Evolutionary conservation across 208 protist genomes (phyloP), one percentile per base, ranked within the genome.

Genomic region (Leishmania lainsoni): DNA sequence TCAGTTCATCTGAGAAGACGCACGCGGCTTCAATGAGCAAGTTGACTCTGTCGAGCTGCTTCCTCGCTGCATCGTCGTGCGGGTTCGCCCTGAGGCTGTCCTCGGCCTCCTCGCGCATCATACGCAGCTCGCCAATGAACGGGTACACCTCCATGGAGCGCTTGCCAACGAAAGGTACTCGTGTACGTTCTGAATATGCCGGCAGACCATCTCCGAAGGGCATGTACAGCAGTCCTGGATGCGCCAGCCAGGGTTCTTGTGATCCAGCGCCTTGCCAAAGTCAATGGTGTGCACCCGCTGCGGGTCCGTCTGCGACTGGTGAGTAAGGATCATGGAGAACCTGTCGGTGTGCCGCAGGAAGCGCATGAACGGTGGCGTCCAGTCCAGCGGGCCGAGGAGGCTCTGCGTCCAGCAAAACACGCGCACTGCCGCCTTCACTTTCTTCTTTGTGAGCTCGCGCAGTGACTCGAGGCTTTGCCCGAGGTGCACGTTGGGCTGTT

Each of bases 171-270:
- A 97, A 96, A 97, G 81, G 76, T 94, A 96, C 84, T 95, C 92
- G 83, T 95, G 90, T 29, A 96, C 92, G 79, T 97, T 95, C 80
- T 97, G 94, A 75, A 97, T 91, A 86, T 97, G 94, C 32, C 94
- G 89, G 83, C 94, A 97, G 32, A 97, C 90, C 76, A 80, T 86
- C 81, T 91, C 76, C 35, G 90, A 95, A 8, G 83, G 71, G 80
- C 93, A 95, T 22, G 87, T 93, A 83, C 93, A 97, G 84, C 92
- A 94, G 83, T 93, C 83, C 83, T 93, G 87, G 48, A 97, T 81
- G 5, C 83, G 79, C 85, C 89, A 94, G 51, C 90, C 90, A 3
- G 77, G 81, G 73, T 82, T 72, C 59, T 88, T 70, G 71, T 76
- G 71, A 42, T 85, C n/a, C 75, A 96, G 86, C 32, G 89, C 88